Percentiles rank a stretch among this genome's conserved stretches.
Conservation (phyloP, 371 early-diverging fungal genomes). For the Encephalitozoon romaleae region DNA sequence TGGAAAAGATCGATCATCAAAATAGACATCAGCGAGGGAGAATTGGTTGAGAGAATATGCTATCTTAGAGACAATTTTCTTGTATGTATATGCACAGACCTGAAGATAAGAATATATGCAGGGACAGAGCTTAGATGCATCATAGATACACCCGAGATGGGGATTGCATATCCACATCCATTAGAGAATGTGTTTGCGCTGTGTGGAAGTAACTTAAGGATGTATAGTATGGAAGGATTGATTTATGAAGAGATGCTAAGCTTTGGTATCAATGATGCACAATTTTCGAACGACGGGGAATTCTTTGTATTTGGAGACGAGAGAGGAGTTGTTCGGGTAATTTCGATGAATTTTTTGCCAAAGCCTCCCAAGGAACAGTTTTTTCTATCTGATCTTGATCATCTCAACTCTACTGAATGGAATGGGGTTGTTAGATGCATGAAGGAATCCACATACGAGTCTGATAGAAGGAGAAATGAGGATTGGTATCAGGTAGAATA, state of each 20-base stretch:
- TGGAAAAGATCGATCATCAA: slow-evolving; percentile 34
- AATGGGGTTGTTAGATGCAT: slow-evolving; percentile 1
- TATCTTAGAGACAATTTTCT: slow-evolving; percentile 43
- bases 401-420: slow-evolving; percentile 7
- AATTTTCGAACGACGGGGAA: slow-evolving; percentile 50
- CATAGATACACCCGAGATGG: neutral
- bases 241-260: slow-evolving; percentile 9
- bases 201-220: neutral
- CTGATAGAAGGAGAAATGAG: slow-evolving; percentile 20
- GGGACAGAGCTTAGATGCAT: slow-evolving; percentile 4
- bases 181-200: slow-evolving; percentile 45
- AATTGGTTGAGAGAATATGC: slow-evolving; percentile 35
- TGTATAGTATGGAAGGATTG: slow-evolving; percentile 26
- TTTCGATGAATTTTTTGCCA: neutral
- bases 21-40: slow-evolving; percentile 18
- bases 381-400: slow-evolving; percentile 41
- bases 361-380: slow-evolving; percentile 39
- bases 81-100: slow-evolving; percentile 41
- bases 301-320: slow-evolving; percentile 47
- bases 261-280: slow-evolving; percentile 39
- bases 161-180: slow-evolving; percentile 36
- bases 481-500: slow-evolving; percentile 15
- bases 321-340: slow-evolving; percentile 18
- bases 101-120: slow-evolving; percentile 46
- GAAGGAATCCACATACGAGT: slow-evolving; percentile 1